A percentile compares a stretch with the other conserved stretches of the same genome.
Evolutionary conservation across 768 basidiomycete genomes (phyloP).

Genomic region (Hypsizygus marmoreus): DNA sequence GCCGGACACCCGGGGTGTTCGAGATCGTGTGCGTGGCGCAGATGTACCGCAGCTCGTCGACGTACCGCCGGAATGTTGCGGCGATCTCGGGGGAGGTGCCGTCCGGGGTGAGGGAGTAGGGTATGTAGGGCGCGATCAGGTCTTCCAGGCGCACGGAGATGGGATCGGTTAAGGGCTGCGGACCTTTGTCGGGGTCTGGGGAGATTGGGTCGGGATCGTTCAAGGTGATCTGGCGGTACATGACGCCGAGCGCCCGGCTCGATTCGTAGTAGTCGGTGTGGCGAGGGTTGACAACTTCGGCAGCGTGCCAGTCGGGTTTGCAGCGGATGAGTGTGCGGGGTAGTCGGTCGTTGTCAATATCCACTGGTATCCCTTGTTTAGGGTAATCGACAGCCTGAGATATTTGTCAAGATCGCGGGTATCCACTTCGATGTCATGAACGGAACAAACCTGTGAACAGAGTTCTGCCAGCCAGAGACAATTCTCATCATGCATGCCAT

Average conservation of each 20-base stretch:
- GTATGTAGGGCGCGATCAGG: constrained; percentile 32
- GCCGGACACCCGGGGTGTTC: constrained; percentile 49
- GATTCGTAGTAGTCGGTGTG: constrained; percentile 73
- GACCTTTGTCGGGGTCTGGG: constrained; percentile 11
- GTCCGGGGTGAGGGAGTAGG: constrained; percentile 21
- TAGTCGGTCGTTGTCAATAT: constrained; percentile 43
- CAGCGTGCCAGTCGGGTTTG: constrained; percentile 81
- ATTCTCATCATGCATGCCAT: constrained; percentile 58
- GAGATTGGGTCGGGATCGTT: constrained; percentile 34
- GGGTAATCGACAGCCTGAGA: constrained; percentile 75
- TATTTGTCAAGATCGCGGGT: neutral
- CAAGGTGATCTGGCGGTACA: constrained; percentile 65
- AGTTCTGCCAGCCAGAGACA: constrained; percentile 63
- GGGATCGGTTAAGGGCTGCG: constrained; percentile 33
- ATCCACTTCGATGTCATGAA: too few species aligned
- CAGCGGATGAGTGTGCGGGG: constrained; percentile 60
- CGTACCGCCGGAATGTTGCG: constrained; percentile 53
- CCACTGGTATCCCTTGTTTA: constrained; percentile 71
- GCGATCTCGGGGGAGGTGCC: constrained; percentile 29
- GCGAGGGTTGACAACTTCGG: constrained; percentile 54
- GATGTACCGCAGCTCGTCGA: constrained; percentile 70
- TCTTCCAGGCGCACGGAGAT: constrained; percentile 36
- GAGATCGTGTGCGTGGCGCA: constrained; percentile 68
- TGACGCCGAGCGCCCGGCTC: constrained; percentile 64
- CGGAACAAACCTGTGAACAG: constrained; percentile 50